Percentiles rank a stretch among this genome's conserved stretches.
phyloP scores from a whole-genome alignment of 257 asterid species.

The Ocimum tenuiflorum region DNA sequence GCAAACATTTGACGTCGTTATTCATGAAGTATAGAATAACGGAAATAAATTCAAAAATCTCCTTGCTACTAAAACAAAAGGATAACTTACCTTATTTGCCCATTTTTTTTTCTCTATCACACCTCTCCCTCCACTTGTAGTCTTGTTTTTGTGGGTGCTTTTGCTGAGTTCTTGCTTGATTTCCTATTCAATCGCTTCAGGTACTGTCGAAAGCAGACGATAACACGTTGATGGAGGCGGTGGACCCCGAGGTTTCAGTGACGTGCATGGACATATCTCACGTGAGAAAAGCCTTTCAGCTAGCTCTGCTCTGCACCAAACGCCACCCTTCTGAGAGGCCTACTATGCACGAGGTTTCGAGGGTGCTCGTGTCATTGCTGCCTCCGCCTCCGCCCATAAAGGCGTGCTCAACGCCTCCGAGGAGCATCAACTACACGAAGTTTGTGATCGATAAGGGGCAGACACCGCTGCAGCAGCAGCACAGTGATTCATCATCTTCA shows the following conservation, averaged over 20 bases:
- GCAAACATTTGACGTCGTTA: too few species aligned
- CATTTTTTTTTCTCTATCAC: too few species aligned
- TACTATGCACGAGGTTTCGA: constrained; percentile 77
- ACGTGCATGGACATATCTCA: constrained; percentile 72
- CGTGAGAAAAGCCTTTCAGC: constrained; percentile 70
- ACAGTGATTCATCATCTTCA: constrained; percentile 23
- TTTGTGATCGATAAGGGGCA: constrained; percentile 48
- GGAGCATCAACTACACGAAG: constrained; percentile 43
- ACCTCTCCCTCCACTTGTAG: too few species aligned
- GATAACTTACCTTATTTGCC: too few species aligned
- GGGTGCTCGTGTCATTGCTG: constrained; percentile 61
- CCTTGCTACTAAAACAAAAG: too few species aligned
- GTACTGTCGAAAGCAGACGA: constrained; percentile 74
- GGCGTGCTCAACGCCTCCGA: constrained; percentile 29
- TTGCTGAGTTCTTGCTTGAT: neutral
- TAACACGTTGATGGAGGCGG: constrained; percentile 80
- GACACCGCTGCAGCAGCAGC: constrained; percentile 28
- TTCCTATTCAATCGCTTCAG: constrained; percentile 20
- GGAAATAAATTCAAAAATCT: too few species aligned
- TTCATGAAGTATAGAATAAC: too few species aligned
- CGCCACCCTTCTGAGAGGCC: constrained; percentile 70
- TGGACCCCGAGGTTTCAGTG: constrained; percentile 80
- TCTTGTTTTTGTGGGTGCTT: neutral
- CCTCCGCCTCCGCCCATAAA: constrained; percentile 51
- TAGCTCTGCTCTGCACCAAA: constrained; percentile 84